phyloP scores from a whole-genome alignment of 495 filamentous ascomycete species.

The Aspergillus panamensis region DNA sequence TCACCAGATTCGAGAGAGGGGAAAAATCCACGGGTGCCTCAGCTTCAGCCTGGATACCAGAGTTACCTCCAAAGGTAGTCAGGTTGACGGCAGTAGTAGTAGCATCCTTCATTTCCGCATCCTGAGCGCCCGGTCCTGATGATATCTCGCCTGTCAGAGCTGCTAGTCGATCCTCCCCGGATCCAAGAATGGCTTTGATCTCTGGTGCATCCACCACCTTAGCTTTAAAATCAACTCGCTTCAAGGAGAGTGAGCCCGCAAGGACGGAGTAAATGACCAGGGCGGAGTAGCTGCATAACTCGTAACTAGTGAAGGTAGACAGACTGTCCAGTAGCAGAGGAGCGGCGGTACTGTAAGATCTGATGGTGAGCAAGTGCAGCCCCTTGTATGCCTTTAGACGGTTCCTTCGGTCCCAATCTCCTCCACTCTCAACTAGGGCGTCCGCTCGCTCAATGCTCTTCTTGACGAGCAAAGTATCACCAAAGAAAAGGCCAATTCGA shows the following conservation, averaged over 20 bases:
- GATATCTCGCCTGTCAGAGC: conserved; percentile 71
- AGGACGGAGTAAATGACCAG: conserved; percentile 95
- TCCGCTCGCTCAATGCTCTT: conserved; percentile 90
- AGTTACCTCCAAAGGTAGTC: conserved; percentile 68
- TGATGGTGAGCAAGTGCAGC: conserved; percentile 83
- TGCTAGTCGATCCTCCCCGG: conserved; percentile 78
- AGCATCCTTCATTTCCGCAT: conserved; percentile 75
- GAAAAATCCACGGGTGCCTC: conserved; percentile 76
- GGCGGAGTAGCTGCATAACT: conserved; percentile 91
- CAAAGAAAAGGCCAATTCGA: conserved; percentile 92
- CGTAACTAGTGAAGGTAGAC: conserved; percentile 98
- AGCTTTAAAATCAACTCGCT: conserved; percentile 96
- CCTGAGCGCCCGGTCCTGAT: conserved; percentile 70
- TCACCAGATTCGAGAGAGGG: conserved; percentile 81
- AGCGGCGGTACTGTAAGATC: conserved; percentile 83
- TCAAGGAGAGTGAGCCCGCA: conserved; percentile 88
- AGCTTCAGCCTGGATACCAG: conserved; percentile 63
- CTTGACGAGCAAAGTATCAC: conserved; percentile 84
- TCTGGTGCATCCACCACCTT: conserved; percentile 98
- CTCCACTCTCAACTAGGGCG: conserved; percentile 85
- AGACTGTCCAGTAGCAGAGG: conserved; percentile 92
- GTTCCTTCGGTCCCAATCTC: conserved; percentile 97
- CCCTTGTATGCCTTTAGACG: conserved; percentile 98
- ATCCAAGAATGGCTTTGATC: conserved; percentile 92
- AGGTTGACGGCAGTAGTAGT: conserved; percentile 74